A percentile compares a stretch with the other conserved stretches of the same genome.
Evolutionary conservation across 441 rosid genomes (phyloP).

Genomic region (Daphne laureola): DNA sequence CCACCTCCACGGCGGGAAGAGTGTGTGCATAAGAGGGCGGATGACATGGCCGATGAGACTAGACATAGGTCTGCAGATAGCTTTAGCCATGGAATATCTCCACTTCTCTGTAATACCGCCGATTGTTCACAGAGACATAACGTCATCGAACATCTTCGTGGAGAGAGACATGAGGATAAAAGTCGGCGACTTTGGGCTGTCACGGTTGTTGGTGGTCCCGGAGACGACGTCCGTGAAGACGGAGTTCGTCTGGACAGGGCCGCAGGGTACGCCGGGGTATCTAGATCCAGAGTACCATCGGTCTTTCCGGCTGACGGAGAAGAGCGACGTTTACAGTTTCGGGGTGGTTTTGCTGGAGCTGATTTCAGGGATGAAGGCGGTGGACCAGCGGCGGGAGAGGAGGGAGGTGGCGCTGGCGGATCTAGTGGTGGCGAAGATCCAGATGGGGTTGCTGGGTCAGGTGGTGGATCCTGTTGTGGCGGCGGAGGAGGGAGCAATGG

Average conservation of each 20-base stretch:
- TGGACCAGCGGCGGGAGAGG: conserved; percentile 74
- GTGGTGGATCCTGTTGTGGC: conserved; percentile 55
- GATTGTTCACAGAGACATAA: conserved; percentile 75
- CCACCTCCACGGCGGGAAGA: conserved; percentile 58
- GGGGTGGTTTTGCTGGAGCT: conserved; percentile 84
- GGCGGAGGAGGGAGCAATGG: conserved; percentile 22
- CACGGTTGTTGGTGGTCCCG: conserved; percentile 49
- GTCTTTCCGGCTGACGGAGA: conserved; percentile 80
- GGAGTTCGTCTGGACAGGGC: conserved; percentile 79
- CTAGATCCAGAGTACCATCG: conserved; percentile 87
- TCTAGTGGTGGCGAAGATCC: conserved; percentile 72
- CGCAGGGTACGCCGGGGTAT: conserved; percentile 91
- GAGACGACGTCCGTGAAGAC: conserved; percentile 40
- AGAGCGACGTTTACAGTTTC: conserved; percentile 79
- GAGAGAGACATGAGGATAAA: conserved; percentile 80
- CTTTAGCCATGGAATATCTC: conserved; percentile 64
- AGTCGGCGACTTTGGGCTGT: conserved; percentile 81
- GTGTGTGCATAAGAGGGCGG: conserved; percentile 17
- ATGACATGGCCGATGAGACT: conserved; percentile 63
- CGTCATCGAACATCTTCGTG: conserved; percentile 71
- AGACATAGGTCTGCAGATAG: conserved; percentile 70
- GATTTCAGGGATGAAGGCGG: conserved; percentile 70
- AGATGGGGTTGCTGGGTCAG: conserved; percentile 54
- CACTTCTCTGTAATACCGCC: conserved; percentile 61
- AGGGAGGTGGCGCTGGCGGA: conserved; percentile 82